Evolutionary conservation across 2,329 filamentous ascomycete genomes (phyloP).

Genomic region (Boeremia exigua): DNA sequence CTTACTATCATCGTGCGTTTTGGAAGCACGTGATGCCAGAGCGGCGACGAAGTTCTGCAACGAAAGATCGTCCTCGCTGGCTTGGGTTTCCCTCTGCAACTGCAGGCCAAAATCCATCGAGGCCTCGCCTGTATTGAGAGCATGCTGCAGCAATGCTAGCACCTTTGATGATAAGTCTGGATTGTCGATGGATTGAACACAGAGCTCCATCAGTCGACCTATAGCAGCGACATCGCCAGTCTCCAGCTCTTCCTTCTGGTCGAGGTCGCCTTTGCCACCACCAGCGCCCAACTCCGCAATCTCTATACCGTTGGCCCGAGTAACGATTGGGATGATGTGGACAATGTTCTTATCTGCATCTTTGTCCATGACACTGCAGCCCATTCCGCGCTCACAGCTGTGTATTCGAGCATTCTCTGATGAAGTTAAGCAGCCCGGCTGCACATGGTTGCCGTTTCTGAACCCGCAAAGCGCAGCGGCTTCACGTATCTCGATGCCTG

Average conservation of each 20-base stretch:
- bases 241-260: slow-evolving; percentile 71
- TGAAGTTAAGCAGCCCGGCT: slow-evolving; percentile 74
- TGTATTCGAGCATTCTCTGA: slow-evolving; percentile 72
- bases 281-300: slow-evolving; percentile 78
- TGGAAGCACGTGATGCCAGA: slow-evolving; percentile 26
- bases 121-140: slow-evolving; percentile 22
- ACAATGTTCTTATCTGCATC: slow-evolving; percentile 62
- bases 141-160: slow-evolving; percentile 41
- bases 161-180: slow-evolving; percentile 45
- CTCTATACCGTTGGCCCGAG: slow-evolving; percentile 67
- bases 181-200: slow-evolving; percentile 47
- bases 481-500: slow-evolving; percentile 57
- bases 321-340: slow-evolving; percentile 79
- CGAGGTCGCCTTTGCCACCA: slow-evolving; percentile 78
- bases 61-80: slow-evolving; percentile 33
- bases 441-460: slow-evolving; percentile 72
- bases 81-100: slow-evolving; percentile 30
- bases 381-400: slow-evolving; percentile 79
- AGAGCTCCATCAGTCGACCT: slow-evolving; percentile 61
- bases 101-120: slow-evolving; percentile 37
- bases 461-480: slow-evolving; percentile 75
- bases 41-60: slow-evolving; percentile 42
- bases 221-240: slow-evolving; percentile 57
- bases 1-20: neutral
- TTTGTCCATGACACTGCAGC: slow-evolving; percentile 61